Evolutionary conservation across 306 rosid genomes (phyloP).

Genomic region (Phaseolus lunatus): DNA sequence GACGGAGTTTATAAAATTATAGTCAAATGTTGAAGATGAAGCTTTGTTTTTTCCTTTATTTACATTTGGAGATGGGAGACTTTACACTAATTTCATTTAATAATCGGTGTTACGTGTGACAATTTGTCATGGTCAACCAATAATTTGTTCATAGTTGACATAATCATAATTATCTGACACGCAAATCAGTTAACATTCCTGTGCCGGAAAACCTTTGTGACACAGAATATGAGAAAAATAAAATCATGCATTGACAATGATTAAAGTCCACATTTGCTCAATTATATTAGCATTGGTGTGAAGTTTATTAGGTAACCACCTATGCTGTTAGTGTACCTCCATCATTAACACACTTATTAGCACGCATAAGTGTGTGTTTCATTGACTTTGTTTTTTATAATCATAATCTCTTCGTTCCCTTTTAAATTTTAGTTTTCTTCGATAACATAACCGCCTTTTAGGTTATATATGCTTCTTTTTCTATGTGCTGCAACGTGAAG

Average conservation of each 20-base stretch:
- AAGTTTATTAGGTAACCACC: slow-evolving; percentile 8
- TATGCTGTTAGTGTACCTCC: slow-evolving; percentile 42
- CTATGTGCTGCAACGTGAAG: slow-evolving; percentile 38
- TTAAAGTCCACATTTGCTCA: slow-evolving; percentile 23
- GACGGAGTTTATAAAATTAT: slow-evolving; percentile 41
- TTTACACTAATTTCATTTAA: slow-evolving; percentile 14
- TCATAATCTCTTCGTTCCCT: not conserved
- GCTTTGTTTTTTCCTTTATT: not conserved
- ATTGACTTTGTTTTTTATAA: slow-evolving; percentile 30
- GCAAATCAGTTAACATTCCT: slow-evolving; percentile 33
- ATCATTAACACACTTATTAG: slow-evolving; percentile 37
- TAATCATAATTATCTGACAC: not conserved
- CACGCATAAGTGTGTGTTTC: not conserved
- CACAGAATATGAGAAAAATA: slow-evolving; percentile 21
- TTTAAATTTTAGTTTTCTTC: not conserved
- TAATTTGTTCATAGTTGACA: slow-evolving; percentile 31
- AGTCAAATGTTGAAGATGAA: slow-evolving; percentile 44
- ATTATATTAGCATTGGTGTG: slow-evolving; percentile 22
- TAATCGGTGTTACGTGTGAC: slow-evolving; percentile 5
- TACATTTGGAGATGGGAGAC: not conserved
- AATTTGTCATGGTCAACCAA: slow-evolving; percentile 46
- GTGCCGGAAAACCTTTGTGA: slow-evolving; percentile 33
- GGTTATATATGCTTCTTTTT: slow-evolving; percentile 26
- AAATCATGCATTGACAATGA: slow-evolving; percentile 2
- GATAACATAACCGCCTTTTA: not conserved